Evolutionary conservation across 768 basidiomycete genomes (phyloP), one percentile per base, ranked within the genome.

Genomic region (Galerina marginata): DNA sequence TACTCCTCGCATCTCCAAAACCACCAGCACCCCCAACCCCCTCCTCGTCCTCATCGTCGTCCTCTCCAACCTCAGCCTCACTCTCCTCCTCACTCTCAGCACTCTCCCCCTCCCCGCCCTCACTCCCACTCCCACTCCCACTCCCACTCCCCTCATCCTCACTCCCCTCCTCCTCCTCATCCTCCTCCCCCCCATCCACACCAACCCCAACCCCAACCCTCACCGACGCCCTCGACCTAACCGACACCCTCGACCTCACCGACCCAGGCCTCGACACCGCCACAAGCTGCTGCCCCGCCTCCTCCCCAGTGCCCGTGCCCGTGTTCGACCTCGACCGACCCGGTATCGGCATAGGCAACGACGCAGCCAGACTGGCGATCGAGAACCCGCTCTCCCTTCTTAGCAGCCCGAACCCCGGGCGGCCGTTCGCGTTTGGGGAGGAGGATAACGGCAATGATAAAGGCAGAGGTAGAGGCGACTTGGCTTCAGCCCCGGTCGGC

Each of bases 381-480:
- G 93, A 93, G 69, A 95, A 95, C 10, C 86, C 87, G 23, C 88
- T 88, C 54, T 92, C 91, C 43, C 91, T 81, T 39, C 91, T 79
- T 20, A 93, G 77, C 33, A 93, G 74, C 10, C 91, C 88, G 62
- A 91, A 87, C 2, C 86, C 83, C 81, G 59, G 79, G 20, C 20
- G 20, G 20, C 20, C 20, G 20, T 20, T 20, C 20, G 20, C 20
- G 20, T 20, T 20, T 2, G 20, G 20, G 20, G 20, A 20, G 1
- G 20, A 20, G 20, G 20, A 1, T 20, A 20, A 20, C 1, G 20
- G 20, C 20, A 20, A 2, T 1, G 20, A 2, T 1, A 20, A 2
- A 20, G 20, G 20, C 20, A 20, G 20, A 20, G 20, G 20, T 2
- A 20, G 20, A 20, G 20, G 20, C 20, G 20, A 20, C 20, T 20